Evolutionary conservation across 306 rosid genomes (phyloP).

Genomic region (Alnus rubra): DNA sequence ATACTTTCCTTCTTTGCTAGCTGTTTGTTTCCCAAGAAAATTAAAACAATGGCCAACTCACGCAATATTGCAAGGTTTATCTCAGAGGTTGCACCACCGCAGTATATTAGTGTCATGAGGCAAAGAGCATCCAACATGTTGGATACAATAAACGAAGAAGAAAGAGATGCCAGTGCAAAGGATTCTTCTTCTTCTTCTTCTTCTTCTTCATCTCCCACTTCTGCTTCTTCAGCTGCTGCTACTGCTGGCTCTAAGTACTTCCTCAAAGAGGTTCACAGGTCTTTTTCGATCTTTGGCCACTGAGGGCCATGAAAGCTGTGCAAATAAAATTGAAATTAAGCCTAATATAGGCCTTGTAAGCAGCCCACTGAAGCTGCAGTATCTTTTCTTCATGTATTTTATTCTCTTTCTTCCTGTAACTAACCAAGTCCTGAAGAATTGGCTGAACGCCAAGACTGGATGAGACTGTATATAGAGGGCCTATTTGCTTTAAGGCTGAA

Average conservation of each 20-base stretch:
- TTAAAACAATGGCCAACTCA: slow-evolving; percentile 58
- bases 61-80: slow-evolving; percentile 70
- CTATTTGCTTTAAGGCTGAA: not conserved
- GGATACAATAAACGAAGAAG: slow-evolving; percentile 90
- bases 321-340: not conserved
- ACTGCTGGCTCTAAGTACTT: slow-evolving; percentile 27
- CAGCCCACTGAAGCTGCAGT: not conserved
- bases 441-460: not conserved
- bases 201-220: slow-evolving; percentile 1
- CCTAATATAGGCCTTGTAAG: not conserved
- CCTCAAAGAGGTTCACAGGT: slow-evolving; percentile 27
- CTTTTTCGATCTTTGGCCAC: slow-evolving; percentile 31
- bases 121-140: slow-evolving; percentile 70
- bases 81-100: slow-evolving; percentile 94
- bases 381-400: not conserved
- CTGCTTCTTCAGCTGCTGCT: slow-evolving; percentile 18
- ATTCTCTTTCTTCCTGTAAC: not conserved
- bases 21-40: not conserved
- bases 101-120: slow-evolving; percentile 80
- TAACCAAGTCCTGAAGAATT: not conserved
- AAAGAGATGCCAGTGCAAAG: slow-evolving; percentile 44
- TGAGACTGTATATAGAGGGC: not conserved
- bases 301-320: slow-evolving; percentile 6
- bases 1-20: not conserved
- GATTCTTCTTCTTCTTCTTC: too few relatives aligned